Percentiles rank a stretch among this genome's conserved stretches.
These are phyloP conservation scores for Lagenidium sp. DNA, from an alignment of 352 stramenopile genomes.

Conservation along the genomic window DNA sequence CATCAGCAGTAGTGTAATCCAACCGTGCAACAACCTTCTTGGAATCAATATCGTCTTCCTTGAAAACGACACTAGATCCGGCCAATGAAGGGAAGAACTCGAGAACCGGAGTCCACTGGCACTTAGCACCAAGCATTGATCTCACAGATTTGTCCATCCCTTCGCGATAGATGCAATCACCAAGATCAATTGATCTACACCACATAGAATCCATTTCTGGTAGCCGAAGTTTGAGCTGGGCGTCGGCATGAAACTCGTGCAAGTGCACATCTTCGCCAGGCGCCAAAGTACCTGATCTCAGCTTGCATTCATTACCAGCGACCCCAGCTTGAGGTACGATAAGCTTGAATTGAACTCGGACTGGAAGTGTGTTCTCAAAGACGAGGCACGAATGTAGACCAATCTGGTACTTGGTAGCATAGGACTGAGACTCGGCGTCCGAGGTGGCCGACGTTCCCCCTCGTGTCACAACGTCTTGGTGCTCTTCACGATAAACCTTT, in stretches of 20 bases:
- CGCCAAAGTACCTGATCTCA: slow-evolving; percentile 62
- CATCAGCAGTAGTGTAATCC: slow-evolving; percentile 75
- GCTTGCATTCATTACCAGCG: slow-evolving; percentile 18
- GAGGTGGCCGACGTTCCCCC: slow-evolving; percentile 1
- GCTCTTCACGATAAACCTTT: slow-evolving; percentile 85
- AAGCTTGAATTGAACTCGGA: slow-evolving; percentile 81
- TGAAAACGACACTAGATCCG: slow-evolving; percentile 42
- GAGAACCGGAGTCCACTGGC: slow-evolving; percentile 49
- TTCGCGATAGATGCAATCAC: slow-evolving; percentile 79
- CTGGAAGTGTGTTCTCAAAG: slow-evolving; percentile 83
- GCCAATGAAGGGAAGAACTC: slow-evolving; percentile 62
- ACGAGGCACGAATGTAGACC: slow-evolving; percentile 73
- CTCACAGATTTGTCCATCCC: slow-evolving; percentile 58
- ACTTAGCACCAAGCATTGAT: slow-evolving; percentile 42
- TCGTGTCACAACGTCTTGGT: slow-evolving; percentile 63
- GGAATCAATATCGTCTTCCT: slow-evolving; percentile 52
- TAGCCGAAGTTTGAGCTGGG: slow-evolving; percentile 55
- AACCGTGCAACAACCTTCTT: slow-evolving; percentile 66
- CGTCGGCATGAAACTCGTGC: slow-evolving; percentile 76
- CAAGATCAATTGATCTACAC: slow-evolving; percentile 54
- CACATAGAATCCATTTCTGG: slow-evolving; percentile 85
- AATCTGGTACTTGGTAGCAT: slow-evolving; percentile 86
- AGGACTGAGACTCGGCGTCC: slow-evolving; percentile 34
- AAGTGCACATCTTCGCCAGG: slow-evolving; percentile 78
- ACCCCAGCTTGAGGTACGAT: slow-evolving; percentile 14